Evolutionary conservation across 139 green algal genomes (phyloP).

Genomic region (Zygnema cylindricum): DNA sequence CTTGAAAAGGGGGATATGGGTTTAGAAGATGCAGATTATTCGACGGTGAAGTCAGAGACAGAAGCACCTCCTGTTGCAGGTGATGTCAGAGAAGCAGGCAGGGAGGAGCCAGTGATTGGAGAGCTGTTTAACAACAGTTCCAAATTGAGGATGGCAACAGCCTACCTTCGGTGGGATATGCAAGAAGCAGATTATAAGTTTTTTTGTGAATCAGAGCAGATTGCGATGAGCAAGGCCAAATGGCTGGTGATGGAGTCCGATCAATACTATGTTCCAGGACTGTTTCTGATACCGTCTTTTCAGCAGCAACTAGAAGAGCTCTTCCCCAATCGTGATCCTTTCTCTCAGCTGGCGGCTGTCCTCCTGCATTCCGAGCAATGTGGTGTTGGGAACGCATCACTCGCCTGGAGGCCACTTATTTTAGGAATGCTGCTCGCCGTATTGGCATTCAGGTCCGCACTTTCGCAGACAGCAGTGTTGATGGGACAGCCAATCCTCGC

Average conservation of each 20-base stretch:
- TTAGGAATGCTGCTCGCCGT: not conserved
- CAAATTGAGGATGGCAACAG: no score
- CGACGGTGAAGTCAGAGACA: no score
- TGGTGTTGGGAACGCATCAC: conserved; percentile 14
- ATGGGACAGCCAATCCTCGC: not conserved
- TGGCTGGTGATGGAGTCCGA: conserved; percentile 16
- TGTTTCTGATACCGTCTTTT: conserved; percentile 7
- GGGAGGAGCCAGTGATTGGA: no score
- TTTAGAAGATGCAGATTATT: no score
- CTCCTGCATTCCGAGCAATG: not conserved
- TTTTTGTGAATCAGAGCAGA: conserved; percentile 9
- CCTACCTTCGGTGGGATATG: no score
- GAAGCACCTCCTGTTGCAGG: no score
- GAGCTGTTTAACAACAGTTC: no score
- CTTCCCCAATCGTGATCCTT: not conserved
- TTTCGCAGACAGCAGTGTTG: no score
- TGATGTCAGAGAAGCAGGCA: no score
- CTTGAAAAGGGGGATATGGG: no score
- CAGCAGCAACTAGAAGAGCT: conserved; percentile 13
- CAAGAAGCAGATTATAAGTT: no score
- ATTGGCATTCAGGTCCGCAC: conserved; percentile 5
- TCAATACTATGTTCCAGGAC: not conserved
- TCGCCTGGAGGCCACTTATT: not conserved
- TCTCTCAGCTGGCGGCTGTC: not conserved
- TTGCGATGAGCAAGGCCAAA: not conserved